A percentile compares a stretch with the other conserved stretches of the same genome.
Conservation (phyloP, 192 early-diverging fungal genomes). For the Jimgerdemannia flammicorona region DNA sequence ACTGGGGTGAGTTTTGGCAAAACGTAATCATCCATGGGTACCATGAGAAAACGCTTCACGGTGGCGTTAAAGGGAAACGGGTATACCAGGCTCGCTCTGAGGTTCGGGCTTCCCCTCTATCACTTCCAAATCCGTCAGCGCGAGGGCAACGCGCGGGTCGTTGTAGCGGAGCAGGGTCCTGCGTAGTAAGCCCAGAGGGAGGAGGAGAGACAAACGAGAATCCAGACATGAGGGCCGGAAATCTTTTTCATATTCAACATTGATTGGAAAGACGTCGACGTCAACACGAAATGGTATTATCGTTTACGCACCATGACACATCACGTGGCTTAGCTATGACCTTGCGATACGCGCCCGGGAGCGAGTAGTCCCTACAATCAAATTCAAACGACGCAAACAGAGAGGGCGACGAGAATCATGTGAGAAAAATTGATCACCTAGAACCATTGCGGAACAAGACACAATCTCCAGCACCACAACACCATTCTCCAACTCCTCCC, state of each 20-base stretch:
- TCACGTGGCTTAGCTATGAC: conserved; percentile 58
- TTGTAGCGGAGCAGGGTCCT: conserved; percentile 62
- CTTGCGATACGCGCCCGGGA: conserved; percentile 64
- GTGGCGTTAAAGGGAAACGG: not conserved
- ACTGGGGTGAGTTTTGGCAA: not conserved
- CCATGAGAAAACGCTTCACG: no score
- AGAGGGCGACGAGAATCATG: not conserved
- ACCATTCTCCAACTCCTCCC: not conserved
- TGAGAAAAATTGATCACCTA: not conserved
- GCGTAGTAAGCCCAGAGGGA: not conserved
- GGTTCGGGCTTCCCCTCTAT: conserved; percentile 46
- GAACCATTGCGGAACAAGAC: not conserved
- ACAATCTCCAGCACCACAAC: not conserved
- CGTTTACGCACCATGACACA: conserved; percentile 38
- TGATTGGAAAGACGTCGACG: no score
- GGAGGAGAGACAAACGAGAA: no score
- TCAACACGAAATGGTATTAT: no score
- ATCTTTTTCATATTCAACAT: no score
- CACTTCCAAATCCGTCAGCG: conserved; percentile 59
- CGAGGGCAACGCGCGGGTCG: conserved; percentile 54
- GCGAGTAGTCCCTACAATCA: conserved; percentile 46
- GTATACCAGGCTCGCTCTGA: conserved; percentile 19
- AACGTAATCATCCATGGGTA: no score
- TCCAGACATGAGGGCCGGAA: no score
- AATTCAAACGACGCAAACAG: conserved; percentile 1